Percentiles rank a stretch among this genome's conserved stretches.
Evolutionary conservation across 2,329 filamentous ascomycete genomes (phyloP).

Genomic region (Aspergillus sp.): DNA sequence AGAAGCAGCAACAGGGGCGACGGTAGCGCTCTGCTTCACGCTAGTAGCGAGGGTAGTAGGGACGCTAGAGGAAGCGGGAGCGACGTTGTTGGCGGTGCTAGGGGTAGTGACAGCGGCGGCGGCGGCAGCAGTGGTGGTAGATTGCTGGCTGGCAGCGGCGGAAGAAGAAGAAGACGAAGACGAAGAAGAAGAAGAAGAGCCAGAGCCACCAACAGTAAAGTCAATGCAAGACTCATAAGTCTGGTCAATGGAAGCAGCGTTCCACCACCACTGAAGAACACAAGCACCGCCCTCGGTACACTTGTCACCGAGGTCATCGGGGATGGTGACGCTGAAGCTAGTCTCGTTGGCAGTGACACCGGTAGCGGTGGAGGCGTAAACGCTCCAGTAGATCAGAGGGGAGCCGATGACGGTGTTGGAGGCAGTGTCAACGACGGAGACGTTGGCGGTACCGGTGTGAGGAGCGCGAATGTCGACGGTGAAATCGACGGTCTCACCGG

Average conservation of each 20-base stretch:
- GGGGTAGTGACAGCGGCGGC: constrained; percentile 17
- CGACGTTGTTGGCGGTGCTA: constrained; percentile 13
- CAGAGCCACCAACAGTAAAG: constrained; percentile 31
- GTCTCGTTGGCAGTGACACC: constrained; percentile 30
- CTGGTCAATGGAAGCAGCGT: constrained; percentile 36
- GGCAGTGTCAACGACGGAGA: constrained; percentile 51
- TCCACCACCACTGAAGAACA: constrained; percentile 42
- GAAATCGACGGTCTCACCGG: constrained; percentile 49
- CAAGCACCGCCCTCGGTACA: constrained; percentile 33
- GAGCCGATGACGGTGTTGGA: constrained; percentile 43
- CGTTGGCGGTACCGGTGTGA: constrained; percentile 53
- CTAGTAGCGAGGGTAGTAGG: constrained; percentile 18
- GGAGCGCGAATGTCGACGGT: constrained; percentile 50
- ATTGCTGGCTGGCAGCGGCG: constrained; percentile 6
- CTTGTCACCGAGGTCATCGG: constrained; percentile 29
- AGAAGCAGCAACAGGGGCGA: constrained; percentile 10
- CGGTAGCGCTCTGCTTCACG: constrained; percentile 14
- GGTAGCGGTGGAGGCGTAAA: constrained; percentile 35
- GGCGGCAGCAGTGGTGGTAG: constrained; percentile 15
- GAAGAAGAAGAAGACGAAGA: constrained; percentile 20
- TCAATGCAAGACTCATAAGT: constrained; percentile 41
- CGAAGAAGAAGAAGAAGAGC: constrained; percentile 19
- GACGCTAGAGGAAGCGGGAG: constrained; percentile 10
- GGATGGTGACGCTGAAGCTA: constrained; percentile 36
- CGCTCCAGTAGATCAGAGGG: constrained; percentile 36